A percentile compares a stretch with the other conserved stretches of the same genome.
phyloP scores from a whole-genome alignment of 164 flowering plant genomes.

The Vitis amurensis region DNA sequence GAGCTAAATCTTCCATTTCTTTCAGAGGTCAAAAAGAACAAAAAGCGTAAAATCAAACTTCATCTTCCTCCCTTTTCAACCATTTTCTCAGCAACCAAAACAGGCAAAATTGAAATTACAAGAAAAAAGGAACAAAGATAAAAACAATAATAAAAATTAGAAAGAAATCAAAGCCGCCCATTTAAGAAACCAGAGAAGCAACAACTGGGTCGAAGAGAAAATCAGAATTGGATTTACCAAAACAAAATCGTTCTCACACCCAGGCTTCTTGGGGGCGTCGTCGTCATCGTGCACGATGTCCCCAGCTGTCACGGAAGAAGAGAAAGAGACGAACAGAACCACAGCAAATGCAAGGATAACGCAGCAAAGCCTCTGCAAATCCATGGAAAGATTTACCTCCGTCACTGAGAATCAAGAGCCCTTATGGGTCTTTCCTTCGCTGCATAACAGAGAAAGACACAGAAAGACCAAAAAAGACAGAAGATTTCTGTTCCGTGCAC shows the following conservation, averaged over 20 bases:
- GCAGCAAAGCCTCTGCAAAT: conserved; percentile 24
- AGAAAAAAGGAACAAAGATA: not conserved
- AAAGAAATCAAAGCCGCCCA: conserved; percentile 26
- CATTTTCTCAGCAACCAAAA: no score
- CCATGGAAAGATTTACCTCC: conserved; percentile 30
- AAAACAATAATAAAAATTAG: not conserved
- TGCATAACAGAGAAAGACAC: conserved; percentile 9
- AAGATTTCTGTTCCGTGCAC: no score
- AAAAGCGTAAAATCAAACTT: no score
- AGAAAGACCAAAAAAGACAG: no score
- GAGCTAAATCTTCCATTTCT: no score
- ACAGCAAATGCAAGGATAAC: conserved; percentile 19
- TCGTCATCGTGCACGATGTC: conserved; percentile 86
- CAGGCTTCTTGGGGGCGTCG: conserved; percentile 81
- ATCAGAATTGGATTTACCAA: conserved; percentile 46
- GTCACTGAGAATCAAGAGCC: not conserved
- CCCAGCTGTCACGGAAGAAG: conserved; percentile 48
- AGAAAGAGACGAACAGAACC: conserved; percentile 26
- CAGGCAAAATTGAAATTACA: not conserved
- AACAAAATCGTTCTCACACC: conserved; percentile 86
- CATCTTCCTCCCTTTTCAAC: no score
- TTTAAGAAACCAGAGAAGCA: conserved; percentile 12
- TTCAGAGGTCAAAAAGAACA: no score
- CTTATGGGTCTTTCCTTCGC: not conserved
- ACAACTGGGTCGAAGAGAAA: conserved; percentile 19